Evolutionary conservation across 202 grass and related monocot species (phyloP), one percentile per base, ranked within the genome.

Genomic region (Schoenoplectus triqueter): DNA sequence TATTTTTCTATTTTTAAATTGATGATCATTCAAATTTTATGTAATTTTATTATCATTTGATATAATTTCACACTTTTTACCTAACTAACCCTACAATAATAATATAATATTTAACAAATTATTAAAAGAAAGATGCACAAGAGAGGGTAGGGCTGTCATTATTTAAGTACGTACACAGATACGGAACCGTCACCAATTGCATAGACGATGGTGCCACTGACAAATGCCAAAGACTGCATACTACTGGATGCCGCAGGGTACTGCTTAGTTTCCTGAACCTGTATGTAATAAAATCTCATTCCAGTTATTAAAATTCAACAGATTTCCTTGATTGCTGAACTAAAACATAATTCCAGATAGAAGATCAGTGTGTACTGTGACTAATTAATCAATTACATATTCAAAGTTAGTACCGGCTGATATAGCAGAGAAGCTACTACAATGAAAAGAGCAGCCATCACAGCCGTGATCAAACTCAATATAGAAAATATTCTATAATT

Each of bases 201-300:
- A 47, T 46, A 70, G 11, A 70, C 14, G 1, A 70, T 70, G 67
- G 15, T 70, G 67, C 67, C 41, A 70, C 67, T 2, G 42, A 47
- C 67, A 41, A 41, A 70, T 70, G 41, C 67, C 40, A 5, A 70
- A 45, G 67, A 70, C 40, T 13, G 1, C 13, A 70, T 70, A 9
- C 41, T 46, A 46, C 41, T n/a, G 39, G 67, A 70, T 10, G 3
- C 4, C 14, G 2, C 67, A 46, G 67, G 8, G 10, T 55, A 70
- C 45, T 70, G 67, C 67, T 70, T 7, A 8, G 46, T 40, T 70
- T 40, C 41, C 40, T 70, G 67, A 70, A 70, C 67, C 67, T 70
- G 41, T 46, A 46, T 13, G 39, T 69, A 15, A 42, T 65, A 13
- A 14, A 44, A 6, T 42, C 6, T 69, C 4, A 45, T 69, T 69